These are phyloP conservation scores for Lepidium aucheri DNA, from an alignment of 345 rosid species.

Conservation along the genomic window DNA sequence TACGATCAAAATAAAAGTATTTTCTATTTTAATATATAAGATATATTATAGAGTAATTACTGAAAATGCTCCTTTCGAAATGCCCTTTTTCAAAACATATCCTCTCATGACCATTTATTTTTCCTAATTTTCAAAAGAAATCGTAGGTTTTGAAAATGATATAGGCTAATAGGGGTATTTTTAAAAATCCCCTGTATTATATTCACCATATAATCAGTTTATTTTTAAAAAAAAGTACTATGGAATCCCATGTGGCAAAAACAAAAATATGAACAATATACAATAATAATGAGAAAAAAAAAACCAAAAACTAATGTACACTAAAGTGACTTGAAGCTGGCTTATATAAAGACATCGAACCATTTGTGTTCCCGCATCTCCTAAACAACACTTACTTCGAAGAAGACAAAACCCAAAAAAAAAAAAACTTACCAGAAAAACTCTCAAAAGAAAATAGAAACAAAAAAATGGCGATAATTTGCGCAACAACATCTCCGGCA, in stretches of 20 bases:
- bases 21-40: too few relatives aligned
- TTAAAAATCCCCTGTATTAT: too few relatives aligned
- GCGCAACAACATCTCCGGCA: slow-evolving; percentile 19
- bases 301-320: background rate
- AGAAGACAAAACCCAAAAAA: slow-evolving; percentile 9
- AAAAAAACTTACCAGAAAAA: background rate
- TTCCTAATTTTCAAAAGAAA: too few relatives aligned
- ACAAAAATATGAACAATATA: background rate
- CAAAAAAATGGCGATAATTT: slow-evolving; percentile 22
- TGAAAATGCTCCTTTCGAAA: too few relatives aligned
- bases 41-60: too few relatives aligned
- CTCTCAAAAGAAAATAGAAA: background rate
- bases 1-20: too few relatives aligned
- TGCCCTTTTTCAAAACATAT: too few relatives aligned
- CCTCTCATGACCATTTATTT: too few relatives aligned
- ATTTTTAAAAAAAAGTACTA: too few relatives aligned
- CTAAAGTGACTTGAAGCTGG: slow-evolving; percentile 12
- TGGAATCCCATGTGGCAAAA: slow-evolving; percentile 17
- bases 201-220: too few relatives aligned
- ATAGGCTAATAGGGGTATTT: too few relatives aligned
- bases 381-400: slow-evolving; percentile 18
- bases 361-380: slow-evolving; percentile 28
- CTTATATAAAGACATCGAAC: slow-evolving; percentile 20
- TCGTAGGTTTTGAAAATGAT: too few relatives aligned
- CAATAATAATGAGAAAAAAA: background rate